Evolutionary conservation across 1,139 yeast species (phyloP).

Genomic region (Martiniozyma asiatica): DNA sequence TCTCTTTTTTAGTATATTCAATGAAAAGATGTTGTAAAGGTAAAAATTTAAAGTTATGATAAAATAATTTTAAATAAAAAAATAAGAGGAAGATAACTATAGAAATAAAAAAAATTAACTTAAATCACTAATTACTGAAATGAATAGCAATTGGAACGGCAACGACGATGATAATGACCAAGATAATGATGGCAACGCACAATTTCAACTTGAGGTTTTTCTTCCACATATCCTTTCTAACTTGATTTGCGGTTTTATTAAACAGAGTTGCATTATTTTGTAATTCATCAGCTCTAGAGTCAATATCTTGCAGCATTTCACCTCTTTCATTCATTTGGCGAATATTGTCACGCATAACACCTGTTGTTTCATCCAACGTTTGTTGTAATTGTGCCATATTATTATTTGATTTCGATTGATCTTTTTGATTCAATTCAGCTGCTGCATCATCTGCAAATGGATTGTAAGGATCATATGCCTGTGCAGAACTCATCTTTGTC

Average conservation of each 20-base stretch:
- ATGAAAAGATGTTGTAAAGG: too few relatives aligned
- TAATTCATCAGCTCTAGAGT: constrained; percentile 86
- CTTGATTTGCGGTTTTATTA: constrained; percentile 94
- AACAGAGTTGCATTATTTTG: constrained; percentile 93
- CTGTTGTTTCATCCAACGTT: constrained; percentile 62
- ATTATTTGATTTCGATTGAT: constrained; percentile 9
- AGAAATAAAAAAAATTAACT: too few relatives aligned
- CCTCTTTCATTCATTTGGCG: constrained; percentile 93
- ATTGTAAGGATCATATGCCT: constrained; percentile 24
- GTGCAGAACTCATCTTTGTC: constrained; percentile 21
- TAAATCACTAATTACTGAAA: too few relatives aligned
- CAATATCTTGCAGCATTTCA: constrained; percentile 84
- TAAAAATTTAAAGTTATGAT: background rate
- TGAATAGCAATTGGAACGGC: constrained; percentile 93
- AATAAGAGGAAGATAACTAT: too few relatives aligned
- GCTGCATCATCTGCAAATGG: constrained; percentile 23
- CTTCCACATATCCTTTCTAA: constrained; percentile 99
- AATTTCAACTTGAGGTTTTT: constrained; percentile 95
- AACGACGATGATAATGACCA: constrained; percentile 75
- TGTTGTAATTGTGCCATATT: constrained; percentile 20
- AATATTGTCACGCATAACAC: constrained; percentile 95
- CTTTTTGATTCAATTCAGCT: constrained; percentile 11
- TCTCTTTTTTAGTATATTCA: too few relatives aligned
- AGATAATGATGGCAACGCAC: constrained; percentile 72
- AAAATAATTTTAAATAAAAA: background rate